phyloP scores from a whole-genome alignment of 2,329 filamentous ascomycete genomes.

The Aphanoascus verrucosus region DNA sequence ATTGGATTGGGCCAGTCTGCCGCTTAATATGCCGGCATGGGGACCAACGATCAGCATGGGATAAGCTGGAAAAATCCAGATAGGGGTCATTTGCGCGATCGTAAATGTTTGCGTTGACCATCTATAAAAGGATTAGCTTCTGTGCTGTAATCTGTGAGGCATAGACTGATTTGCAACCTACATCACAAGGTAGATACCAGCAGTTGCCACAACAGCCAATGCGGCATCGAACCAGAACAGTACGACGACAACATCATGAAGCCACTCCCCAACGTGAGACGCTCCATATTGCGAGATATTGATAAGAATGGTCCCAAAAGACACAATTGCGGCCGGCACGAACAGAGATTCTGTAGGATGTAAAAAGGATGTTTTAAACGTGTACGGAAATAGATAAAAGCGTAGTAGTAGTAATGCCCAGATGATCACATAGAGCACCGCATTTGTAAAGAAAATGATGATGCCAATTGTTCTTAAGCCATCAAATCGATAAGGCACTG shows the following conservation, averaged over 20 bases:
- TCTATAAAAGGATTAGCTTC: no score
- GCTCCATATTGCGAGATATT: conserved; percentile 69
- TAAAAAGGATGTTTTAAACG: conserved; percentile 58
- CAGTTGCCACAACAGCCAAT: conserved; percentile 56
- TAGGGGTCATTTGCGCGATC: conserved; percentile 73
- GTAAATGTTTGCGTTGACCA: conserved; percentile 58
- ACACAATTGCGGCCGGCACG: conserved; percentile 57
- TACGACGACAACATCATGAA: conserved; percentile 49
- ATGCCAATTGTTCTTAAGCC: conserved; percentile 52
- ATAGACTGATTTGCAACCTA: conserved; percentile 34
- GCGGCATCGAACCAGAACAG: conserved; percentile 66
- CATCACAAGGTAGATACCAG: conserved; percentile 63
- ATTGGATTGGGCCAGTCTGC: conserved; percentile 34
- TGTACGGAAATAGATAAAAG: conserved; percentile 59
- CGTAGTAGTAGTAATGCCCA: conserved; percentile 54
- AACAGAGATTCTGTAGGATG: conserved; percentile 73
- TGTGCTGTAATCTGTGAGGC: no score
- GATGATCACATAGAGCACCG: conserved; percentile 53
- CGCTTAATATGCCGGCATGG: conserved; percentile 52
- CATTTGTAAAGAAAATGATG: conserved; percentile 53
- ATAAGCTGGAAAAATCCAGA: conserved; percentile 82
- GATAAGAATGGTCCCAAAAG: conserved; percentile 64
- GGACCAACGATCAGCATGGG: conserved; percentile 67
- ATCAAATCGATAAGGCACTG: conserved; percentile 43
- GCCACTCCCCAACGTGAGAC: conserved; percentile 51